Conservation (phyloP, 2,329 filamentous ascomycete species). For the Ploettnerulaceae sp. region DNA sequence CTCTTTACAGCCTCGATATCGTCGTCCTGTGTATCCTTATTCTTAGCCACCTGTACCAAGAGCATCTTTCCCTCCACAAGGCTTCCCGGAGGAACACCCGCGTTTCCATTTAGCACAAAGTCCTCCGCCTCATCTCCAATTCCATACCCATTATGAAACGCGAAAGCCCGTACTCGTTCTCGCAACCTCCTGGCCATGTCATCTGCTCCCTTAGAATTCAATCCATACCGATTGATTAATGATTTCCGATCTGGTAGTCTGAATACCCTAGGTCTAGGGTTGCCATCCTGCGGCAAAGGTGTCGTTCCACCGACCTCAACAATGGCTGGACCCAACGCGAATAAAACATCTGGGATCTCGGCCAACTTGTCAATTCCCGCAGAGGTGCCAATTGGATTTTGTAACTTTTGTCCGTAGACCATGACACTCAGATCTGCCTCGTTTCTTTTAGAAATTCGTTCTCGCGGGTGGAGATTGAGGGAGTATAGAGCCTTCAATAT, state of each 20-base stretch:
- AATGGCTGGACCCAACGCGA: conserved; percentile 77
- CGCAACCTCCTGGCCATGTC: conserved; percentile 75
- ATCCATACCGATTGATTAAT: conserved; percentile 90
- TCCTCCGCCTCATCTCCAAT: conserved; percentile 58
- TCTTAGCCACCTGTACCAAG: conserved; percentile 93
- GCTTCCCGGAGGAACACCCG: conserved; percentile 76
- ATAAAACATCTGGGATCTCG: conserved; percentile 78
- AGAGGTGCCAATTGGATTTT: conserved; percentile 91
- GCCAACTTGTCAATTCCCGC: conserved; percentile 93
- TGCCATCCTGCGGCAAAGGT: conserved; percentile 80
- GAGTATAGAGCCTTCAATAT: conserved; percentile 68
- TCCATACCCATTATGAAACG: conserved; percentile 63
- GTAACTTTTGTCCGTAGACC: conserved; percentile 72
- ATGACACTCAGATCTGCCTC: conserved; percentile 39
- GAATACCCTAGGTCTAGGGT: conserved; percentile 84
- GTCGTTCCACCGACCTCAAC: conserved; percentile 93
- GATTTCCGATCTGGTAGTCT: conserved; percentile 77
- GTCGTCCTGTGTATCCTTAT: conserved; percentile 81
- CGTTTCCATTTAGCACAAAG: conserved; percentile 71
- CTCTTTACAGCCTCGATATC: conserved; percentile 78
- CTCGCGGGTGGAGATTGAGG: conserved; percentile 74
- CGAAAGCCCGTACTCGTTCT: conserved; percentile 72
- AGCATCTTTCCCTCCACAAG: conserved; percentile 71
- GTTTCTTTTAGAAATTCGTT: conserved; percentile 46
- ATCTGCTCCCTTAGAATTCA: conserved; percentile 89